Percentiles rank a stretch among this genome's conserved stretches.
phyloP scores from a whole-genome alignment of 2,329 filamentous ascomycete genomes.

The Monosporascus sp. region DNA sequence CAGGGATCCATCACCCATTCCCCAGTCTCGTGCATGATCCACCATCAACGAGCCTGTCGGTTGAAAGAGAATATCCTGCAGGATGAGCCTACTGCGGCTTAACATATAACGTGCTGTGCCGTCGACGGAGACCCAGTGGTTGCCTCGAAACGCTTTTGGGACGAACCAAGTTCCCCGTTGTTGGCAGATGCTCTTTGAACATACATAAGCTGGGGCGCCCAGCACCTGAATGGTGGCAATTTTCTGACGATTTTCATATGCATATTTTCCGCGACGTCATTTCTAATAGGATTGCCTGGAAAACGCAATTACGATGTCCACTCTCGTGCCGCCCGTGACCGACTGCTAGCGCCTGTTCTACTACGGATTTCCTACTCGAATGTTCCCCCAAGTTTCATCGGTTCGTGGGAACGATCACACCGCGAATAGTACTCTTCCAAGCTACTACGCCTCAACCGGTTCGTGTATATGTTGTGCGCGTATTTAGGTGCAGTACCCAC shows the following conservation, averaged over 20 bases:
- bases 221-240: neutral
- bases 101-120: neutral
- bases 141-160: neutral
- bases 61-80: neutral
- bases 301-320: neutral
- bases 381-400: neutral
- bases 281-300: neutral
- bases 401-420: neutral
- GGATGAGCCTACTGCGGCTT: neutral
- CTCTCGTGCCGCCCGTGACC: neutral
- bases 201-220: neutral
- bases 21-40: neutral
- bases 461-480: neutral
- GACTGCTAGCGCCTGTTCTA: neutral
- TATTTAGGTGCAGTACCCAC: neutral
- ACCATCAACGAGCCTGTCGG: neutral
- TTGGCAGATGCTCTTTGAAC: neutral
- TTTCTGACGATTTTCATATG: neutral
- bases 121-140: too few relatives aligned
- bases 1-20: neutral
- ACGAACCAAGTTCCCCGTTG: neutral
- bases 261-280: neutral
- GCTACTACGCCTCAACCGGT: neutral
- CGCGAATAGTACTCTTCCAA: neutral
- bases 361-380: neutral